phyloP scores from a whole-genome alignment of 345 rosid species.

The Erysimum cheiranthoides region DNA sequence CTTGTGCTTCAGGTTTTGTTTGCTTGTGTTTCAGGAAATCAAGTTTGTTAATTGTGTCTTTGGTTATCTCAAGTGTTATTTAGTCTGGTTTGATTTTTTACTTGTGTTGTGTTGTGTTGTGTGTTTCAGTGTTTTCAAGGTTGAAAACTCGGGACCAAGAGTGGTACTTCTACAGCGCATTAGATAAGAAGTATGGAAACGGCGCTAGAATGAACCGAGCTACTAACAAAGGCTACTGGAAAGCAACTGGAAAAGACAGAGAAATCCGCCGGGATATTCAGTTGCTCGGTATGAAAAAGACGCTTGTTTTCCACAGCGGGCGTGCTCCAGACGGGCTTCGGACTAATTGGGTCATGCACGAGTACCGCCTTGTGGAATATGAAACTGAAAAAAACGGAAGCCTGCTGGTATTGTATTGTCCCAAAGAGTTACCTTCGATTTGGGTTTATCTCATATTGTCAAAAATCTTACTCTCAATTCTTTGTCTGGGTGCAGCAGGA shows the following conservation, averaged over 20 bases:
- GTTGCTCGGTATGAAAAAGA: slow-evolving; percentile 83
- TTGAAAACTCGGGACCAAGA: slow-evolving; percentile 90
- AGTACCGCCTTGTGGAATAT: slow-evolving; percentile 79
- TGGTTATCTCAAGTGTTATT: background rate
- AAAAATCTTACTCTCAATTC: background rate
- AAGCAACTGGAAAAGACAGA: slow-evolving; percentile 92
- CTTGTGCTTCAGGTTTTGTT: slow-evolving; percentile 13
- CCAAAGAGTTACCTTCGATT: slow-evolving; percentile 1
- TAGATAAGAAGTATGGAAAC: slow-evolving; percentile 83
- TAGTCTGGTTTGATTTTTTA: background rate
- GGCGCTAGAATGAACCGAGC: slow-evolving; percentile 93
- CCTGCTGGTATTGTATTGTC: slow-evolving; percentile 52
- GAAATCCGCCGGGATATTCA: slow-evolving; percentile 57
- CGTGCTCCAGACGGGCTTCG: slow-evolving; percentile 87
- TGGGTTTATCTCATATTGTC: background rate
- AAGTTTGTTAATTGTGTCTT: slow-evolving; percentile 23
- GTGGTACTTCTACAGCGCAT: slow-evolving; percentile 85
- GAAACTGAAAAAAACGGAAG: slow-evolving; percentile 57
- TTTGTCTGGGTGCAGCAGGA: slow-evolving; percentile 55
- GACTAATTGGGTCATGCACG: slow-evolving; percentile 98
- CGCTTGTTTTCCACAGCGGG: slow-evolving; percentile 83
- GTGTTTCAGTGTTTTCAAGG: slow-evolving; percentile 60
- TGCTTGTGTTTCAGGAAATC: slow-evolving; percentile 45
- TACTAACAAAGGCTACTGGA: slow-evolving; percentile 85
- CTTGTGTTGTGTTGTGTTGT: slow-evolving; percentile 13